Percentiles rank a stretch among this genome's conserved stretches.
phyloP scores from a whole-genome alignment of 1,139 yeast species.

The Suhomyces coccinellae region DNA sequence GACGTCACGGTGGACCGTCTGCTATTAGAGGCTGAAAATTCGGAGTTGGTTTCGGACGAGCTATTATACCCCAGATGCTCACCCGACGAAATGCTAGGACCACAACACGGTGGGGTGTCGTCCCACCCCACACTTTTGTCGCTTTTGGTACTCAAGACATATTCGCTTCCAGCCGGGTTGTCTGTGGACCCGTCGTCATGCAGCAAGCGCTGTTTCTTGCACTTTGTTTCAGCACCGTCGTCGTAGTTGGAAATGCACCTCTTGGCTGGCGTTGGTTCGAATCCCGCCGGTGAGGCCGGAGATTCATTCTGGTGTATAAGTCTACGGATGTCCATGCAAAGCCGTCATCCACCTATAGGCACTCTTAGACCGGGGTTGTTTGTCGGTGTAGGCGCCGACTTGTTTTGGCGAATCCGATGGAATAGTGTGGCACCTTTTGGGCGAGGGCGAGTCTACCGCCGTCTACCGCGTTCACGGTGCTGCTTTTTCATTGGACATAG shows the following conservation, averaged over 20 bases:
- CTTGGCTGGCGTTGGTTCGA: constrained; percentile 9
- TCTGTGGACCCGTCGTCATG: background rate
- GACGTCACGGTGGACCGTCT: constrained; percentile 9
- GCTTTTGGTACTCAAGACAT: too few relatives aligned
- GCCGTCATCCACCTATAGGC: constrained; percentile 3
- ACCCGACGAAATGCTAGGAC: background rate
- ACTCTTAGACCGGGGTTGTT: background rate
- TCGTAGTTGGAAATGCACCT: background rate
- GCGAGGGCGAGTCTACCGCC: background rate
- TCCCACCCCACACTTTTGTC: too few relatives aligned
- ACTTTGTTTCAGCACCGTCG: background rate
- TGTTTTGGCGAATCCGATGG: too few relatives aligned
- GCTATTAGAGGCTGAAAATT: constrained; percentile 8
- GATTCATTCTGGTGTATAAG: constrained; percentile 7
- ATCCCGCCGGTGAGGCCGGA: constrained; percentile 2
- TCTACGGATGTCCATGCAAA: constrained; percentile 9
- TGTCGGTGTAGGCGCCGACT: background rate
- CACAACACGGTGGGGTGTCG: too few relatives aligned
- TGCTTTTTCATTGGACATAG: constrained; percentile 12
- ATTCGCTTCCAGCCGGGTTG: background rate
- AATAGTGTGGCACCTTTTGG: too few relatives aligned
- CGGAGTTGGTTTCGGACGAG: constrained; percentile 6
- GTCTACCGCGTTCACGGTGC: constrained; percentile 9
- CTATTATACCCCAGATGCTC: constrained; percentile 2
- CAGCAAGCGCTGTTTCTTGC: background rate